phyloP scores from a whole-genome alignment of 2,329 filamentous ascomycete genomes.

The Blastomyces silverae region DNA sequence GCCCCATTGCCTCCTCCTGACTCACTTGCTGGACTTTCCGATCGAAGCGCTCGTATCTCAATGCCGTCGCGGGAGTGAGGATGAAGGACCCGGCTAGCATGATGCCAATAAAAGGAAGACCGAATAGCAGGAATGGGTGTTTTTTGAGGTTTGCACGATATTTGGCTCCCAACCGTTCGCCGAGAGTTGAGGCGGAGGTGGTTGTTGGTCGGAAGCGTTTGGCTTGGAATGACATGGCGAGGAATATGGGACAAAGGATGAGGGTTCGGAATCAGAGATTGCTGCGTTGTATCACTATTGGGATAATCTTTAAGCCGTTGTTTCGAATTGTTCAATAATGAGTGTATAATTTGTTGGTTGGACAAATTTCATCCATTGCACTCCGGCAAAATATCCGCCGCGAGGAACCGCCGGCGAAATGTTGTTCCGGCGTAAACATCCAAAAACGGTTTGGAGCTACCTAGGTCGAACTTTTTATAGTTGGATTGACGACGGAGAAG shows the following conservation, averaged over 20 bases:
- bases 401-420: constrained; percentile 5
- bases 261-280: background rate
- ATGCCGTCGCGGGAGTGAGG: constrained; percentile 84
- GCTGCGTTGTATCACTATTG: background rate
- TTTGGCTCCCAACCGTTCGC: constrained; percentile 61
- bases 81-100: constrained; percentile 92
- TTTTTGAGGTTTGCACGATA: constrained; percentile 70
- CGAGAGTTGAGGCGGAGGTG: constrained; percentile 45
- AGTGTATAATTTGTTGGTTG: too few species aligned
- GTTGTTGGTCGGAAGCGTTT: constrained; percentile 62
- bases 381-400: too few species aligned
- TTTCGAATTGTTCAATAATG: background rate
- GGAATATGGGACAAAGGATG: background rate
- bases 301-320: background rate
- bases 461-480: background rate
- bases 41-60: constrained; percentile 90
- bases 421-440: constrained; percentile 16
- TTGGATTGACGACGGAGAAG: background rate
- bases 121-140: constrained; percentile 87
- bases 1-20: constrained; percentile 76
- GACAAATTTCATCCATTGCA: too few species aligned
- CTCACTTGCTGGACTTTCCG: constrained; percentile 78
- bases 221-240: constrained; percentile 57
- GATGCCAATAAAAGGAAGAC: constrained; percentile 81
- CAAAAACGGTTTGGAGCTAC: constrained; percentile 11